Percentiles rank a stretch among this genome's conserved stretches.
These are phyloP conservation scores for Neonectria sp. DNA, from an alignment of 2,329 filamentous ascomycete species.

Conservation along the genomic window DNA sequence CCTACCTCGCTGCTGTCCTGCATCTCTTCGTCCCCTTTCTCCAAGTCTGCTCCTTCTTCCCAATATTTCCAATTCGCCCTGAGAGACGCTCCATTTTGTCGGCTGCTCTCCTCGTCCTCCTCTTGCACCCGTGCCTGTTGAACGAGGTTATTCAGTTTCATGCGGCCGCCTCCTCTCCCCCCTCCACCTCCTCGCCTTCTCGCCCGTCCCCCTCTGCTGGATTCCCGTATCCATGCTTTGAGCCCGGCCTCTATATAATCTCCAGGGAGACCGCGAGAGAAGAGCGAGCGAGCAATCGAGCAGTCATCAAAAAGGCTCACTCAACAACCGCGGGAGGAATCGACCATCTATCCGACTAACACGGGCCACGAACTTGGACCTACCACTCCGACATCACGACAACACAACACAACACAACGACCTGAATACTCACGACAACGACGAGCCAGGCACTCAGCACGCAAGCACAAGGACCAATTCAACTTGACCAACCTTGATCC, in stretches of 20 bases:
- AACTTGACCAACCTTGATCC: conserved; percentile 1
- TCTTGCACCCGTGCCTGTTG: conserved; percentile 9
- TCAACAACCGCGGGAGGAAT: conserved; percentile 1
- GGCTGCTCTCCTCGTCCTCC: conserved; percentile 22
- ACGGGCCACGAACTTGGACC: conserved; percentile 4
- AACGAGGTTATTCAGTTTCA: conserved; percentile 35
- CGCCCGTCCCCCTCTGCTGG: conserved; percentile 31
- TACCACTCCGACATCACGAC: conserved; percentile 6
- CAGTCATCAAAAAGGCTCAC: neutral
- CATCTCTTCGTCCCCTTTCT: conserved; percentile 25
- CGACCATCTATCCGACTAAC: conserved; percentile 17
- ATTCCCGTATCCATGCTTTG: conserved; percentile 26
- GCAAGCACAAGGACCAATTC: conserved; percentile 11
- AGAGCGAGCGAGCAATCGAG: neutral
- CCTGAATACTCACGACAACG: conserved; percentile 13
- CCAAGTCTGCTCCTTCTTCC: conserved; percentile 15
- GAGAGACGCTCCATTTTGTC: conserved; percentile 21
- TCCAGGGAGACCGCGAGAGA: conserved; percentile 25
- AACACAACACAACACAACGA: conserved; percentile 20
- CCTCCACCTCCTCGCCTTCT: conserved; percentile 34
- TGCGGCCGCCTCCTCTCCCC: conserved; percentile 38
- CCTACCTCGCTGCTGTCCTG: conserved; percentile 2
- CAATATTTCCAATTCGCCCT: conserved; percentile 14
- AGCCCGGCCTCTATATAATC: conserved; percentile 23
- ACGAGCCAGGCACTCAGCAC: conserved; percentile 5